These are phyloP conservation scores for Aspergillaceae sp. DNA, from an alignment of 2,329 filamentous ascomycete genomes.

Conservation along the genomic window DNA sequence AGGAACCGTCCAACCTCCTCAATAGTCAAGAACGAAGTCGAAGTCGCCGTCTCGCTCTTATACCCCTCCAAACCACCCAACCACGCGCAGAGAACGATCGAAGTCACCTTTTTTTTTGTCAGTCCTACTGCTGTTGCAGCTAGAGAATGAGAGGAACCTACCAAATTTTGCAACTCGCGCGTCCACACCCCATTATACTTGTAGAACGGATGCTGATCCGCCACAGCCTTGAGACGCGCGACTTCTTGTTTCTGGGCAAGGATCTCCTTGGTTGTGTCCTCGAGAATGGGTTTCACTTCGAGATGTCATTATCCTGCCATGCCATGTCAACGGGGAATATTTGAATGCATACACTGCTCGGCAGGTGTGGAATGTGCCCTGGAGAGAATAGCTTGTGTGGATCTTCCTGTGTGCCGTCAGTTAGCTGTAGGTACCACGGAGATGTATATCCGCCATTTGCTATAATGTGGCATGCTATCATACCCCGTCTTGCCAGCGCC, in stretches of 20 bases:
- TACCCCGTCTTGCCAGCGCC: slow-evolving; percentile 67
- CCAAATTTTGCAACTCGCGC: slow-evolving; percentile 70
- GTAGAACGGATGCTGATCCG: slow-evolving; percentile 89
- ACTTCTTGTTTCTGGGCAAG: slow-evolving; percentile 64
- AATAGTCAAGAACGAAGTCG: slow-evolving; percentile 68
- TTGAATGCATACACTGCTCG: slow-evolving; percentile 44
- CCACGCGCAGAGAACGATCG: slow-evolving; percentile 60
- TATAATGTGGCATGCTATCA: neutral
- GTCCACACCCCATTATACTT: slow-evolving; percentile 92
- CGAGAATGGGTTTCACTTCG: slow-evolving; percentile 59
- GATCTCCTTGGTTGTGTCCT: slow-evolving; percentile 61
- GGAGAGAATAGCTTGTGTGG: slow-evolving; percentile 73
- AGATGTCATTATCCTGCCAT: neutral
- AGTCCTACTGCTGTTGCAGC: no score
- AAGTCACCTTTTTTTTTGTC: slow-evolving; percentile 39
- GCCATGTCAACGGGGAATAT: neutral
- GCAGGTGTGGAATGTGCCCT: slow-evolving; percentile 81
- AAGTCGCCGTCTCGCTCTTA: slow-evolving; percentile 39
- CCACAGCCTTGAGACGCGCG: slow-evolving; percentile 59
- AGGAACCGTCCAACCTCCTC: slow-evolving; percentile 77
- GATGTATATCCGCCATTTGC: neutral
- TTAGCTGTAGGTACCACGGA: slow-evolving; percentile 3
- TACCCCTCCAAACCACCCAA: slow-evolving; percentile 62
- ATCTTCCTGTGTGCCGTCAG: slow-evolving; percentile 47
- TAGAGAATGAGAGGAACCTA: slow-evolving; percentile 11